Base-by-base conservation (phyloP, 1,284 basidiomycete species). In the Fomitopsis pinicola region DNA sequence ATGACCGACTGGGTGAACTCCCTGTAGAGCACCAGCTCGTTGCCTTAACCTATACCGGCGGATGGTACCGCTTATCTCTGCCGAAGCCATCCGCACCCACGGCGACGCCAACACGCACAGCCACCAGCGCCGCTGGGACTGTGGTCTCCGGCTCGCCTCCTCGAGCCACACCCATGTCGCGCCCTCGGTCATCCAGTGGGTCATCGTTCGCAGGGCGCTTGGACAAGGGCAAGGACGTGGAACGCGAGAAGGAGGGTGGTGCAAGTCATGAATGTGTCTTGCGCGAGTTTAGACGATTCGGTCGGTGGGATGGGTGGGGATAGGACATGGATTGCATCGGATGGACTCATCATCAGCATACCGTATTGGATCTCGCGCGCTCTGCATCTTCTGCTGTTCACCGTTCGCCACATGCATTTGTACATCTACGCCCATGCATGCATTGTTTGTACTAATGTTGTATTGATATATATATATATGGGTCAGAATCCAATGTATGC, bases 1-100 rank as follows among this genome's bases (percentile, higher is more conserved):
- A 75, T n/a, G 75, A 71, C 42, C 67, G 68, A 33, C 67, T 70
- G 19, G 61, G 60, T 59, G 56, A 64, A 28, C 38, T 66, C 3
- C 60, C 66, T 5, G 70, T 74, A n/a, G 87, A 93, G 66, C 84
- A 87, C 67, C 92, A 96, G 70, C 81, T 96, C 19, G 78, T 96
- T 57, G 92, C 91, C 3, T 76, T 97, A 63, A 97, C 94, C 0
- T 95, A 88, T 71, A 86, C 88, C 1, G 94, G 94, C 12, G 92
- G 94, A n/a, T 97, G 94, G 94, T 97, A 96, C 76, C 84, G 94
- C 6, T 79, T 97, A 9, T 83, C 88, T 14, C 76, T 96, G 35
- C 92, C 93, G 19, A 75, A 74, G 7, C 73, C 78, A 30, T 66
- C 75, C 12, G 61, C 65, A 10, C 58, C 70, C 0, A 52, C 74